Conservation (phyloP, 306 rosid species). For the Quercus berberidifolia region DNA sequence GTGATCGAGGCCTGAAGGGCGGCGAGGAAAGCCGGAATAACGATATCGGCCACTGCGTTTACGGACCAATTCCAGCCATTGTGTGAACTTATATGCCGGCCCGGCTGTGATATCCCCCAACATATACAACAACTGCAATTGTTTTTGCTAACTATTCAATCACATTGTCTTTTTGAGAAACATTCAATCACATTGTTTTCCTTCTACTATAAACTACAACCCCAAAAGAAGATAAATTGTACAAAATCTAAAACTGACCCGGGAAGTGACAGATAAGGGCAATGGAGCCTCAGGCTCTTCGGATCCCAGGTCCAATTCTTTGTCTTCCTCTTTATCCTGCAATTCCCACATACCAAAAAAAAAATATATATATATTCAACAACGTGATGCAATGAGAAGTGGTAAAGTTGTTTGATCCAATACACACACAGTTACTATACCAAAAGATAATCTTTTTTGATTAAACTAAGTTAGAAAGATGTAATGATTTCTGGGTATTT, state of each 20-base stretch:
- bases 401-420: conserved; percentile 10
- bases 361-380: background rate
- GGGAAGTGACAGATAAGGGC: conserved; percentile 72
- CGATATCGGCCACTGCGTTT: conserved; percentile 58
- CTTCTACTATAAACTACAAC: no score
- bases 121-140: conserved; percentile 74
- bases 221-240: no score
- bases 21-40: conserved; percentile 68
- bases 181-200: no score
- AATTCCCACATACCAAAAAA: conserved; percentile 18
- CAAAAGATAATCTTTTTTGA: background rate
- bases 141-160: no score
- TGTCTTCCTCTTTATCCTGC: conserved; percentile 51
- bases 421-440: background rate
- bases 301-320: conserved; percentile 36
- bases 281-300: conserved; percentile 59
- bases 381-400: background rate
- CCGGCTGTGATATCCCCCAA: conserved; percentile 85
- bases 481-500: no score
- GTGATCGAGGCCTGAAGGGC: conserved; percentile 26
- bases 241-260: conserved; percentile 40
- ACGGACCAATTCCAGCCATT: conserved; percentile 95
- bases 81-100: conserved; percentile 73
- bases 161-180: no score
- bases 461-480: no score